phyloP scores from a whole-genome alignment of 2,329 filamentous ascomycete species.

The Rhynchosporium secalis region DNA sequence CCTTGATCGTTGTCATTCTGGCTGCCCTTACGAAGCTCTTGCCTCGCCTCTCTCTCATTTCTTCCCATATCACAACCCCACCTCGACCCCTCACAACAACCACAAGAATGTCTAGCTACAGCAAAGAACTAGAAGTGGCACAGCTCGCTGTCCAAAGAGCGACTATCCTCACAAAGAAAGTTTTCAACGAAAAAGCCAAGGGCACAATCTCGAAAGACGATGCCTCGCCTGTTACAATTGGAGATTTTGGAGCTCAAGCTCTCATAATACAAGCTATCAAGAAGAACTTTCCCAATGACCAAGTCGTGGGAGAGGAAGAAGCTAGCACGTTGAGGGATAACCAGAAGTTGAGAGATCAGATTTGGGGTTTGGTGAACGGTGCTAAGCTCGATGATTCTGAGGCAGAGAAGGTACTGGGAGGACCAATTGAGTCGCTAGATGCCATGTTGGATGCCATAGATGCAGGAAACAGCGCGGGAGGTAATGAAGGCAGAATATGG shows the following conservation, averaged over 20 bases:
- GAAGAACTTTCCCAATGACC: constrained; percentile 85
- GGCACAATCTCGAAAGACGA: constrained; percentile 93
- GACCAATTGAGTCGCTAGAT: constrained; percentile 64
- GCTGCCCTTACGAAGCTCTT: constrained; percentile 35
- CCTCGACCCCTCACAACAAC: constrained; percentile 23
- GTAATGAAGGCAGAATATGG: constrained; percentile 80
- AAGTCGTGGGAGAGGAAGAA: constrained; percentile 95
- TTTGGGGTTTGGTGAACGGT: constrained; percentile 80
- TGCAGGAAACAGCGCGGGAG: constrained; percentile 68
- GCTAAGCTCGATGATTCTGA: constrained; percentile 66
- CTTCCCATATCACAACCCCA: constrained; percentile 34
- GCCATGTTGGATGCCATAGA: constrained; percentile 69
- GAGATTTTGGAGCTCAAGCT: constrained; percentile 96
- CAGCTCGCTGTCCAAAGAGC: constrained; percentile 88
- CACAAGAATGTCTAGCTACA: constrained; percentile 53
- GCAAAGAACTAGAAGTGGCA: constrained; percentile 77
- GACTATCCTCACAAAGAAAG: constrained; percentile 70
- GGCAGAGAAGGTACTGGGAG: constrained; percentile 68
- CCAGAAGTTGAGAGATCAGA: constrained; percentile 65
- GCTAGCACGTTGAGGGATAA: constrained; percentile 76
- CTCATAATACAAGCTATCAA: constrained; percentile 90
- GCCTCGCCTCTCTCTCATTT: constrained; percentile 37
- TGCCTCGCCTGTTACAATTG: constrained; percentile 94
- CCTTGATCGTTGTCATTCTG: constrained; percentile 36
- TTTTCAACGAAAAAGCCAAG: constrained; percentile 87